phyloP scores from a whole-genome alignment of 108 stramenopile species.

The Pseudonitzschia delicatissima region DNA sequence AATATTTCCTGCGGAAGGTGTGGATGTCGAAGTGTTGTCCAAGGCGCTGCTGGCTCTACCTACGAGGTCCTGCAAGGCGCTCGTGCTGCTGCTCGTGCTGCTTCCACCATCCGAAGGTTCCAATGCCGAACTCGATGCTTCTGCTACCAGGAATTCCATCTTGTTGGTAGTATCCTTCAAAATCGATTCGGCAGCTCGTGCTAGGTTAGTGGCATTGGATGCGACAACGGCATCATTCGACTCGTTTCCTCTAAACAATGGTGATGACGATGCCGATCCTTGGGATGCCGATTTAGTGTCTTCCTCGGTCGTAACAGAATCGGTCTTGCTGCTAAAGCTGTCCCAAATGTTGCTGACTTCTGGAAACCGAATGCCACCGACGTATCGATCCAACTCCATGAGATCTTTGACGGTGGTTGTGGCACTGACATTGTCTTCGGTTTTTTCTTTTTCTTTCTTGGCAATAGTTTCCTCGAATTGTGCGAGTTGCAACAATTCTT shows the following conservation, averaged over 20 bases:
- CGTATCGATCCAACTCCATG: conserved; percentile 3
- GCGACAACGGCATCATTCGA: not conserved
- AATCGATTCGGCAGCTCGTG: conserved; percentile 31
- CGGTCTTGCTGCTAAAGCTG: conserved; percentile 3
- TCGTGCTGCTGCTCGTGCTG: conserved; percentile 37
- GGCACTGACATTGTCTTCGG: not conserved
- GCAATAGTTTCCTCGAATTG: conserved; percentile 1
- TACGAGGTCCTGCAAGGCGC: conserved; percentile 43
- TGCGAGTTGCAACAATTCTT: conserved; percentile 5
- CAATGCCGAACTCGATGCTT: conserved; percentile 40
- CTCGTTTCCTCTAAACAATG: not conserved
- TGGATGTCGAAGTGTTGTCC: conserved; percentile 20
- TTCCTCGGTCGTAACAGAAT: not conserved
- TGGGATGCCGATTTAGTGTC: not conserved
- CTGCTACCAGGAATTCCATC: conserved; percentile 47
- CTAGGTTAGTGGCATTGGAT: not conserved
- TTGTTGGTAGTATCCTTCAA: conserved; percentile 51
- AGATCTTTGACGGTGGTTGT: conserved; percentile 10
- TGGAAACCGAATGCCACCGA: not conserved
- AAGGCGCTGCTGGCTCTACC: conserved; percentile 37
- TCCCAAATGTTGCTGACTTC: conserved; percentile 4
- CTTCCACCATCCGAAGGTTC: conserved; percentile 35
- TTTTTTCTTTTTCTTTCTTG: not conserved
- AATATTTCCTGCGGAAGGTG: too few species aligned
- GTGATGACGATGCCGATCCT: not conserved